These are phyloP conservation scores for Fusarium neocosmosporiellum DNA, from an alignment of 2,329 filamentous ascomycete species.

Conservation along the genomic window DNA sequence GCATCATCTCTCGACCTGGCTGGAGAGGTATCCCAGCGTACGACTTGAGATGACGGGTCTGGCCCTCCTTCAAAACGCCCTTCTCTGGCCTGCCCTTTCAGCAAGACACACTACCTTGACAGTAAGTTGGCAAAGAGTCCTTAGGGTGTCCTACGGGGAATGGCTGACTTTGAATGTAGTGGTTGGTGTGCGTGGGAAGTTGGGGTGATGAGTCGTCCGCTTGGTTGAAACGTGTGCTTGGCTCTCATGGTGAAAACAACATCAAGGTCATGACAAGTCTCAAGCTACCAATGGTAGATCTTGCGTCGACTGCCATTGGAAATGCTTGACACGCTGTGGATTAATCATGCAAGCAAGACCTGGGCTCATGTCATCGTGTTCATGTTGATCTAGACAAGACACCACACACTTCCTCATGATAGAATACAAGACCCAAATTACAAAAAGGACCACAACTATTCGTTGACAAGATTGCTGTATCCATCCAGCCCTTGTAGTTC, in stretches of 20 bases:
- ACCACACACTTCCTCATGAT: neutral
- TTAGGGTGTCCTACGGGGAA: neutral
- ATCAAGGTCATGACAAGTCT: neutral
- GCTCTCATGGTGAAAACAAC: neutral
- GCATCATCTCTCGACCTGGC: neutral
- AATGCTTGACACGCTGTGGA: neutral
- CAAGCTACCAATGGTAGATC: neutral
- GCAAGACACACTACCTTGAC: neutral
- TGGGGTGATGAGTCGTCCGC: neutral
- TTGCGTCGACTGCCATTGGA: neutral
- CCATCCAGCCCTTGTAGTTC: slow-evolving; percentile 22
- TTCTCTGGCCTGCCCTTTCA: neutral
- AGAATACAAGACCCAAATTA: neutral
- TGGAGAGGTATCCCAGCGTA: neutral
- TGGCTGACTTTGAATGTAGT: neutral
- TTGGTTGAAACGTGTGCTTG: neutral
- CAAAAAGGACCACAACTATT: slow-evolving; percentile 19
- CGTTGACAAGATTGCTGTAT: slow-evolving; percentile 21
- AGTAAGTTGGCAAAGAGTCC: neutral
- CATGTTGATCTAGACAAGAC: slow-evolving; percentile 17
- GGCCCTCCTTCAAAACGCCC: neutral
- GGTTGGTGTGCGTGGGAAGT: neutral
- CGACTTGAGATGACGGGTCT: neutral
- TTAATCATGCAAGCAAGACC: neutral
- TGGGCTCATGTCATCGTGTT: slow-evolving; percentile 19